These are phyloP conservation scores for Monosporozyma servazzii DNA, from an alignment of 805 yeast genomes.

Conservation along the genomic window DNA sequence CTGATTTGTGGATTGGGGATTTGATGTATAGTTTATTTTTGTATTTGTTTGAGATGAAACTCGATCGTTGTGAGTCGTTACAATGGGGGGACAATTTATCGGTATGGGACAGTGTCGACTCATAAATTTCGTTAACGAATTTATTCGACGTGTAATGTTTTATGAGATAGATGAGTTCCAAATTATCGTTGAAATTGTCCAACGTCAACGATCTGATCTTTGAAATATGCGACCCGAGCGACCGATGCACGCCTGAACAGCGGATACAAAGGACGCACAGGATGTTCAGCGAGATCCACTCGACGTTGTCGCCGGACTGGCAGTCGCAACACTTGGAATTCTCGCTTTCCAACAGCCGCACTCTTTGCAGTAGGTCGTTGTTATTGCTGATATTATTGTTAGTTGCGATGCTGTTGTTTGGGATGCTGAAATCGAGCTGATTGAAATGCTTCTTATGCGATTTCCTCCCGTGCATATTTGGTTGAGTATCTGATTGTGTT, in stretches of 20 bases:
- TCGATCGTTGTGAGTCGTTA: conserved; percentile 39
- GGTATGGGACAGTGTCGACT: conserved; percentile 28
- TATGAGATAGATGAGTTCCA: conserved; percentile 51
- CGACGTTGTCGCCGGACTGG: conserved; percentile 49
- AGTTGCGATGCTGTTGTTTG: background rate
- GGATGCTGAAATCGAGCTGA: background rate
- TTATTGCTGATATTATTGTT: background rate
- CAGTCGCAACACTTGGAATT: conserved; percentile 76
- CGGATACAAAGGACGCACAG: conserved; percentile 68
- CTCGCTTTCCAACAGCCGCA: conserved; percentile 35
- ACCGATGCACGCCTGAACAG: conserved; percentile 84
- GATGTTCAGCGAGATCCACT: conserved; percentile 78
- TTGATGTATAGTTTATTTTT: conserved; percentile 36
- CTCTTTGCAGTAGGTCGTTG: conserved; percentile 11
- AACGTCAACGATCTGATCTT: conserved; percentile 70
- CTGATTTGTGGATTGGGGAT: conserved; percentile 15
- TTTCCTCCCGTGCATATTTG: background rate
- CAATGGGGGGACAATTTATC: conserved; percentile 30
- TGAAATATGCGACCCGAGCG: conserved; percentile 73
- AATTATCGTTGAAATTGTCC: conserved; percentile 49
- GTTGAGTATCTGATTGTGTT: background rate
- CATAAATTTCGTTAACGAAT: conserved; percentile 52
- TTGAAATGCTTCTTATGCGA: conserved; percentile 4
- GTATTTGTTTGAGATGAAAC: conserved; percentile 63
- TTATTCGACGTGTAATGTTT: conserved; percentile 45